Conservation (phyloP, 768 basidiomycete genomes). For the Leccinum subgranulosum region DNA sequence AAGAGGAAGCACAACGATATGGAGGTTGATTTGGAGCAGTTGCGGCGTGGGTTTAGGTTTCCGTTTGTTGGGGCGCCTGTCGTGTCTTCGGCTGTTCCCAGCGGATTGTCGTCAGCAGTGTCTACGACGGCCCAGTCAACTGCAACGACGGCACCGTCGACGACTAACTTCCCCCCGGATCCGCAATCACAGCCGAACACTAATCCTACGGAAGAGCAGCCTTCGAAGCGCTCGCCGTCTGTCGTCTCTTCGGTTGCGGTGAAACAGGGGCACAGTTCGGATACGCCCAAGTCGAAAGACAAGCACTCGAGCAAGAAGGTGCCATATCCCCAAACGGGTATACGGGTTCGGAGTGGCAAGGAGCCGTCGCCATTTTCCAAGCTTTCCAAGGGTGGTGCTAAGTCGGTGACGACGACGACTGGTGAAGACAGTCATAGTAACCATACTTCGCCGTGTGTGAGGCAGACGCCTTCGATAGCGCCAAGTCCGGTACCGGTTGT, state of each 20-base stretch:
- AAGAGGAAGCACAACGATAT: conserved; percentile 46
- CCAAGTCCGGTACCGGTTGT: conserved; percentile 6
- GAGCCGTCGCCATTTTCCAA: conserved; percentile 23
- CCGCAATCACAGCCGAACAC: not conserved
- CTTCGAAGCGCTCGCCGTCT: conserved; percentile 11
- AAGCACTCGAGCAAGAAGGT: conserved; percentile 41
- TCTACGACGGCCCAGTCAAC: not conserved
- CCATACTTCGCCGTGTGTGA: conserved; percentile 1
- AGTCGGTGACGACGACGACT: conserved; percentile 11
- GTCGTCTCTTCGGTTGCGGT: not conserved
- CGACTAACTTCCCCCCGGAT: not conserved
- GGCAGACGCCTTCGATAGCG: conserved; percentile 10
- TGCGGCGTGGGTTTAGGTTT: conserved; percentile 36
- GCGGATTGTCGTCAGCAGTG: not conserved
- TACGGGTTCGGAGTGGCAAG: conserved; percentile 44
- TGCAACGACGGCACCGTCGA: not conserved
- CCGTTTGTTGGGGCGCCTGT: conserved; percentile 42
- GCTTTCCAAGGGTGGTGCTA: conserved; percentile 1
- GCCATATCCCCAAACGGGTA: conserved; percentile 42
- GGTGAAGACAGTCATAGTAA: conserved; percentile 8
- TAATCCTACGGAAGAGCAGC: conserved; percentile 12
- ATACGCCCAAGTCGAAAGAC: conserved; percentile 33
- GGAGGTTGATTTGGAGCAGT: conserved; percentile 32
- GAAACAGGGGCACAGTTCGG: conserved; percentile 11
- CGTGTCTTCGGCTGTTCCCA: conserved; percentile 10